A percentile compares a stretch with the other conserved stretches of the same genome.
Evolutionary conservation across 1,284 basidiomycete genomes (phyloP).

Genomic region (Melampsora larici-populina): DNA sequence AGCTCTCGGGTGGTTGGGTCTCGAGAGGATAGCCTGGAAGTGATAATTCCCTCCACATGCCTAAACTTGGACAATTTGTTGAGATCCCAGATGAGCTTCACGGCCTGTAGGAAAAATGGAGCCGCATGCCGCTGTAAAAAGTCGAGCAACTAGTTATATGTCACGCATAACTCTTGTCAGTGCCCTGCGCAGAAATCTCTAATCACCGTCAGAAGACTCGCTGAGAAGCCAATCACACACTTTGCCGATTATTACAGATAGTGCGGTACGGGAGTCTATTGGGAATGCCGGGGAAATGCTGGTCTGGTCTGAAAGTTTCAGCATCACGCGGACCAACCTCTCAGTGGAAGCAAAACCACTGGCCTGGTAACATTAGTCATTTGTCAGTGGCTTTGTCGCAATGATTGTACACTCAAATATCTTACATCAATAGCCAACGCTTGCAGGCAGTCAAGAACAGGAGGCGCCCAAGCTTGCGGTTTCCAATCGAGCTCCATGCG

Average conservation of each 20-base stretch:
- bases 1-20: conserved; percentile 54
- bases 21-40: conserved; percentile 65
- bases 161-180: neutral
- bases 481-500: conserved; percentile 19
- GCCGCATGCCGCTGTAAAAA: conserved; percentile 69
- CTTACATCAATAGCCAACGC: conserved; percentile 31
- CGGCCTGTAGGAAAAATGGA: conserved; percentile 75
- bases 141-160: conserved; percentile 62
- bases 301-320: neutral
- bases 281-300: no score
- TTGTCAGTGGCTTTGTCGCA: conserved; percentile 22
- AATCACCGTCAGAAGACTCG: conserved; percentile 14
- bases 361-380: conserved; percentile 26
- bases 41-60: conserved; percentile 72
- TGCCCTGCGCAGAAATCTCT: no score
- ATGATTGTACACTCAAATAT: neutral
- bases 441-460: conserved; percentile 22
- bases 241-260: no score
- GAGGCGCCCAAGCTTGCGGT: conserved; percentile 11
- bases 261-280: neutral
- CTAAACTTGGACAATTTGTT: conserved; percentile 64
- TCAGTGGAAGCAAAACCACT: conserved; percentile 26
- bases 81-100: conserved; percentile 80
- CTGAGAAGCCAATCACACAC: no score
- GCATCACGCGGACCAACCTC: conserved; percentile 20